Conservation (phyloP, 306 rosid genomes). For the Begonia masoniana region DNA sequence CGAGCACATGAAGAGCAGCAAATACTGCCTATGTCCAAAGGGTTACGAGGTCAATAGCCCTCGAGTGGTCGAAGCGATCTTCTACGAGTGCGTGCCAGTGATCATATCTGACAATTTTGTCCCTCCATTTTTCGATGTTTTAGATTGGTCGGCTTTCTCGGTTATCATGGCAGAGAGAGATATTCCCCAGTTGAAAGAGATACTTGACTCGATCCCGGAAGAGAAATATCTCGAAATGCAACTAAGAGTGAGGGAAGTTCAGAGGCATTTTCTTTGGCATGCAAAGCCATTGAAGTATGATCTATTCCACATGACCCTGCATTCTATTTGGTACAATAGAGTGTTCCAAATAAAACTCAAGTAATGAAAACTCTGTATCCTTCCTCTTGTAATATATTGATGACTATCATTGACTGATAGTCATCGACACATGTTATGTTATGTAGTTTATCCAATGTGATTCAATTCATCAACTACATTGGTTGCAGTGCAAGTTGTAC, state of each 20-base stretch:
- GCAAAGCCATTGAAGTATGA: constrained; percentile 70
- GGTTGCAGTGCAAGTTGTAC: no score
- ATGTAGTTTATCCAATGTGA: no score
- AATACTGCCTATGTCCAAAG: constrained; percentile 89
- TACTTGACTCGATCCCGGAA: constrained; percentile 55
- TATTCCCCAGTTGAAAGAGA: constrained; percentile 59
- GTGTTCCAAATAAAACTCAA: constrained; percentile 69
- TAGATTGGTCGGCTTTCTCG: constrained; percentile 82
- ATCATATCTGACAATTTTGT: constrained; percentile 95
- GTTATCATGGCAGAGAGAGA: constrained; percentile 73
- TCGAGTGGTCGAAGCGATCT: constrained; percentile 74
- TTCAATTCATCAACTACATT: no score
- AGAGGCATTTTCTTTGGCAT: constrained; percentile 90
- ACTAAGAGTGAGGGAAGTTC: constrained; percentile 65
- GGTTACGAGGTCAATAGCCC: constrained; percentile 97
- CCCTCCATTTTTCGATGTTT: constrained; percentile 85
- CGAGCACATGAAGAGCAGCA: constrained; percentile 81
- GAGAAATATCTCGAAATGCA: constrained; percentile 73
- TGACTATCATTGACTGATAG: no score
- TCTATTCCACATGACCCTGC: constrained; percentile 94
- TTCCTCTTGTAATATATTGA: no score
- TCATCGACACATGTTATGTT: no score
- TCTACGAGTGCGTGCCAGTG: constrained; percentile 89
- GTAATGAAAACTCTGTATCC: not conserved
- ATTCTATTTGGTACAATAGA: constrained; percentile 87